These are phyloP conservation scores for Heteromeles arbutifolia DNA, from an alignment of 306 rosid species.

Conservation along the genomic window DNA sequence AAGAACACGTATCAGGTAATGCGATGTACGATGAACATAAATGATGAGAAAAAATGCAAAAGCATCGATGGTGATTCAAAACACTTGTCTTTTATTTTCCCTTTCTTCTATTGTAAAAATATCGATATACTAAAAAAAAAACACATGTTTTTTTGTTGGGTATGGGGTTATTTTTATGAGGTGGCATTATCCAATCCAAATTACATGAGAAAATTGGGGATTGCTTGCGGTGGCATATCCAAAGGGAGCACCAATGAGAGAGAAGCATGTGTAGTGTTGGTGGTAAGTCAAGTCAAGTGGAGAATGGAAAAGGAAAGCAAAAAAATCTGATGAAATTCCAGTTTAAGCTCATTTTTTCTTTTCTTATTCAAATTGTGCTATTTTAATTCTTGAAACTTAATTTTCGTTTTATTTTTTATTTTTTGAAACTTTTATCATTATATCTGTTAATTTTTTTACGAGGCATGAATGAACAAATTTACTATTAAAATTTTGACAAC, in stretches of 20 bases:
- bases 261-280: not conserved
- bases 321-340: no score
- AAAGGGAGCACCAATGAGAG: not conserved
- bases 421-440: not conserved
- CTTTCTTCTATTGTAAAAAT: no score
- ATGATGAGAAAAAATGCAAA: no score
- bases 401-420: no score
- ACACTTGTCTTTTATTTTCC: not conserved
- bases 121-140: no score
- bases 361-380: not conserved
- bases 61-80: not conserved
- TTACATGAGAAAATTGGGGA: not conserved
- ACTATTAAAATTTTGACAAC: no score
- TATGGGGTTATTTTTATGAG: slow-evolving; percentile 17
- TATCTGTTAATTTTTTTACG: no score
- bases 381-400: not conserved
- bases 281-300: not conserved
- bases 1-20: no score
- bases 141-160: not conserved
- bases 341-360: no score
- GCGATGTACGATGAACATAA: no score
- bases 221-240: not conserved
- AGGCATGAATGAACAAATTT: no score
- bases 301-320: not conserved
- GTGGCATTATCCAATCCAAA: slow-evolving; percentile 56